Evolutionary conservation across 139 green algal species (phyloP).

Genomic region (Tetradesmus obliquus): DNA sequence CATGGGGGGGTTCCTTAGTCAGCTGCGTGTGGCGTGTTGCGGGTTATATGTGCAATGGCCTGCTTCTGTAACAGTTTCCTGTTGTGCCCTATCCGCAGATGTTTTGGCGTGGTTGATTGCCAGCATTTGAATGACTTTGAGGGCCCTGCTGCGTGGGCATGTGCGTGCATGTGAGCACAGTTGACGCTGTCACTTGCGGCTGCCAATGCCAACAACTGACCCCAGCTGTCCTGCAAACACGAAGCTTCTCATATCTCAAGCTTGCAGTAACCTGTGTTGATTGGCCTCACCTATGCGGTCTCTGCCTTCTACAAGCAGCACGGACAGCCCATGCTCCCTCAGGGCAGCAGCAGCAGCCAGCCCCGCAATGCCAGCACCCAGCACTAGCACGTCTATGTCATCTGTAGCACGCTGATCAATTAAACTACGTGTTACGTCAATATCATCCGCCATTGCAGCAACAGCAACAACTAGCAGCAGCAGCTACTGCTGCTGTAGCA

Average conservation of each 20-base stretch:
- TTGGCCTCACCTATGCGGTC: not conserved
- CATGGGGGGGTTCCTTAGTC: too few relatives aligned
- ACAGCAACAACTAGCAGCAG: too few relatives aligned
- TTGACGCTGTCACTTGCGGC: not conserved
- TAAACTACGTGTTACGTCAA: too few relatives aligned
- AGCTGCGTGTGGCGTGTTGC: not conserved
- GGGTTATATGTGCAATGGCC: not conserved
- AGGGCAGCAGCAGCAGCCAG: conserved; percentile 4
- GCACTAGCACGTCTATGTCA: conserved; percentile 5
- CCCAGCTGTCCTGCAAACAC: not conserved
- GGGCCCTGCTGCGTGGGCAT: not conserved
- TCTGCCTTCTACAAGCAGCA: conserved; percentile 14
- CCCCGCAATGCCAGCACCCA: conserved; percentile 3
- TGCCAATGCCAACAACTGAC: not conserved
- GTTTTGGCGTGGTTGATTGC: too few relatives aligned
- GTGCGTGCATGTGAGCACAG: not conserved
- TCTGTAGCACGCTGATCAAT: not conserved
- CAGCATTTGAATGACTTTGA: not conserved
- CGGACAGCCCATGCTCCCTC: not conserved
- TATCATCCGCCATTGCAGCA: too few relatives aligned
- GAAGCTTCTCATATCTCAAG: too few relatives aligned
- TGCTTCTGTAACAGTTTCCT: not conserved
- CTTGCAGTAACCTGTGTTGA: not conserved
- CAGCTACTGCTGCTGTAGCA: too few relatives aligned
- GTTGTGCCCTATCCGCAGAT: not conserved